Conservation (phyloP, 208 protist genomes). For the Endotrypanum monterogeii region DNA sequence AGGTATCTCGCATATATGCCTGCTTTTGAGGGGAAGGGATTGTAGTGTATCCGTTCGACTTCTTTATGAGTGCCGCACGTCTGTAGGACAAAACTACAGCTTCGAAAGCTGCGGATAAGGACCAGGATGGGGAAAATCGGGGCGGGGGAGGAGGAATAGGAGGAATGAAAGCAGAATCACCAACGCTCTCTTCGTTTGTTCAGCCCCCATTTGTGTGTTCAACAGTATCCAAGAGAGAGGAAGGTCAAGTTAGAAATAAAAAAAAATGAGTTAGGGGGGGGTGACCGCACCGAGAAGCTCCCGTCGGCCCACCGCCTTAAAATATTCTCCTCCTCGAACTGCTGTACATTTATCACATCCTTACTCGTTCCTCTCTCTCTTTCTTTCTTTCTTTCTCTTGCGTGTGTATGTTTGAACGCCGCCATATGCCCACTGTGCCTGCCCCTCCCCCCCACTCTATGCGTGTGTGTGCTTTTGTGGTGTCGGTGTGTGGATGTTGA, state of each 20-base stretch:
- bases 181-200: not conserved
- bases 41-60: not conserved
- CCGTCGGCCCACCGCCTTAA: not conserved
- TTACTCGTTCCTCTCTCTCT: not conserved
- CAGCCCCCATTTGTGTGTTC: not conserved
- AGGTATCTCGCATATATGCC: not conserved
- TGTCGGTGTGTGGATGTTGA: not conserved
- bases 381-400: not conserved
- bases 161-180: too few species aligned
- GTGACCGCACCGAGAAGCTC: too few species aligned
- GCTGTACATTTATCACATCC: too few species aligned
- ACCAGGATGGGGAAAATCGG: not conserved
- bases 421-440: not conserved
- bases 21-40: not conserved
- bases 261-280: too few species aligned
- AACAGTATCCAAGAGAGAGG: too few species aligned
- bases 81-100: not conserved
- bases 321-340: not conserved
- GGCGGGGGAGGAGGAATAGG: too few species aligned
- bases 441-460: too few species aligned
- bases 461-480: not conserved
- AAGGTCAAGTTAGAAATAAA: too few species aligned
- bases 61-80: not conserved
- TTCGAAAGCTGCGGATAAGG: not conserved
- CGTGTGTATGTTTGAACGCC: not conserved